Evolutionary conservation across 2,329 filamentous ascomycete species (phyloP).

Genomic region (Aspergillus cejpii): DNA sequence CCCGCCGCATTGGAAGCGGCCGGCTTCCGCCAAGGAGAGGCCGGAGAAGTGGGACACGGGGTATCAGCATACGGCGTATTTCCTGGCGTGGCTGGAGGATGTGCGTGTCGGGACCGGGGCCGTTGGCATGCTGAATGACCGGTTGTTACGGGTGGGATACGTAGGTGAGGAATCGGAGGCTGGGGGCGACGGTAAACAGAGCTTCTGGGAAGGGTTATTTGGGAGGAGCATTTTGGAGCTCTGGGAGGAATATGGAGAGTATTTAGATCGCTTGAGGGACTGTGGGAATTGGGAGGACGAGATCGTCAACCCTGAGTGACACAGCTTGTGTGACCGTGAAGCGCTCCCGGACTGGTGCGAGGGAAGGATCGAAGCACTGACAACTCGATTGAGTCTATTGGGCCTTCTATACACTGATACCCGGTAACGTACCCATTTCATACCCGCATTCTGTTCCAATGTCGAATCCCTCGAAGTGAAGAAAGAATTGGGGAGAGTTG

Average conservation of each 20-base stretch:
- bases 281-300: slow-evolving; percentile 25
- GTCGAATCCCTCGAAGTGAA: background rate
- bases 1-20: slow-evolving; percentile 74
- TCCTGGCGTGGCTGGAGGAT: slow-evolving; percentile 75
- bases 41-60: slow-evolving; percentile 73
- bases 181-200: slow-evolving; percentile 1
- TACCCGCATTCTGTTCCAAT: background rate
- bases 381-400: background rate
- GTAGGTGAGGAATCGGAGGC: slow-evolving; percentile 21
- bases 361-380: background rate
- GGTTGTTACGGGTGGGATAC: slow-evolving; percentile 34
- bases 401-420: slow-evolving; percentile 1
- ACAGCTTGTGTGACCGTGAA: background rate
- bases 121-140: slow-evolving; percentile 52
- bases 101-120: slow-evolving; percentile 60
- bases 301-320: slow-evolving; percentile 19
- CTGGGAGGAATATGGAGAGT: slow-evolving; percentile 64
- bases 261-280: slow-evolving; percentile 35
- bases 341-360: background rate
- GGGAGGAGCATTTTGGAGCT: slow-evolving; percentile 60
- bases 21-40: slow-evolving; percentile 40
- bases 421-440: slow-evolving; percentile 8
- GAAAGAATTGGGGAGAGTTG: slow-evolving; percentile 10
- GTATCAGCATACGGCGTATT: slow-evolving; percentile 88
- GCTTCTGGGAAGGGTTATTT: slow-evolving; percentile 48